Evolutionary conservation across 139 green algal species (phyloP), one percentile per base, ranked within the genome.

Genomic region (Chlorella ohadii): DNA sequence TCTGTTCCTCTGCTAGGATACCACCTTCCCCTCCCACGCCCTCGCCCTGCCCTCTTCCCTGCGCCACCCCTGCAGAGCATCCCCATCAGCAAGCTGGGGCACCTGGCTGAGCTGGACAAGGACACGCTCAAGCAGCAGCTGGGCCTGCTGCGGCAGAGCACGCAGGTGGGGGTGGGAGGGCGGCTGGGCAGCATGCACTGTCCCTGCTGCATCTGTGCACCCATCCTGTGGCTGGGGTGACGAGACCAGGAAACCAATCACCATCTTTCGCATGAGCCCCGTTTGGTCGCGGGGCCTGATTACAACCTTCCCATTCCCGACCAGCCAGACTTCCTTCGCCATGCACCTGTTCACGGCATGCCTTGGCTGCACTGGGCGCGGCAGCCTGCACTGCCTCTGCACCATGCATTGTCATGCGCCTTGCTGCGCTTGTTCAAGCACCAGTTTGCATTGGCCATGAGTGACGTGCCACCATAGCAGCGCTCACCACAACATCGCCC

Each of bases 61-160:
- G 23, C 38, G 11, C 34, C 11, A 59, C 36, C 68, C n/a, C n/a
- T 74, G 47, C 85, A 88, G 85, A 86, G 64, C 85, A 99, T 99
- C 90, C 91, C 87, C 17, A 78, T 98, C 70, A 33, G 87, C 59
- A 98, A 98, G 89, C 94, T 99, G 74, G 95, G 95, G 11, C 78
- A 39, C 34, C 90, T 99, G 61, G 93, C 98, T 87, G 96, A 98
- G 68, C 89, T 94, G 31, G 92, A 96, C 44, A 85, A 92, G 72
- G 84, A 67, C 47, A 85, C 88, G 12, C 87, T 98, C 57, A 88
- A 92, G 34, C 85, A 85, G 28, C 90, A 95, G 85, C 90, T 97
- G 44, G 89, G 91, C 34, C 91, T 94, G 75, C 89, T 97, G 72
- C 80, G 79, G 64, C 65, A 78, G 22, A 72, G 55, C 41, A 68